Conservation (phyloP, 2,329 filamentous ascomycete genomes). For the Aureobasidium sp. region DNA sequence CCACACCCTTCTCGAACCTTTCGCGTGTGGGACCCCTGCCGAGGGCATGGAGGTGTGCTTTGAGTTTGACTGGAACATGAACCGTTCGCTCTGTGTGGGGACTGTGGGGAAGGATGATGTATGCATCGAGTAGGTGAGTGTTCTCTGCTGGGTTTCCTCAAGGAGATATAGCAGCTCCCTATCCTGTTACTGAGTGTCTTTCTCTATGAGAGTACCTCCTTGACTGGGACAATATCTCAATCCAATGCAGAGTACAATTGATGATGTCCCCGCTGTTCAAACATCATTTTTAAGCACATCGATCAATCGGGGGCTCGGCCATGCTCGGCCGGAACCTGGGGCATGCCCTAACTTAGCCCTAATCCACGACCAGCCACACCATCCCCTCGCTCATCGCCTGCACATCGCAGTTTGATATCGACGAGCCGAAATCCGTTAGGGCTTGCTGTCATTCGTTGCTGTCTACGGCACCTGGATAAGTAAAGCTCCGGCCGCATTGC, state of each 20-base stretch:
- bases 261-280: not conserved
- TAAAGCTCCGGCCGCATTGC: not conserved
- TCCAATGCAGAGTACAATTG: not conserved
- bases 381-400: not conserved
- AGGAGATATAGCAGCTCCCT: not conserved
- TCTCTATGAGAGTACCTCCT: not conserved
- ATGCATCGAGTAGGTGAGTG: too few species aligned
- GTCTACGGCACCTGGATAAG: not conserved
- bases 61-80: not conserved
- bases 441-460: not conserved
- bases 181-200: not conserved
- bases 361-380: not conserved
- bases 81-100: not conserved
- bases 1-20: not conserved
- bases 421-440: not conserved
- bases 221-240: not conserved
- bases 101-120: not conserved
- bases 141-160: not conserved
- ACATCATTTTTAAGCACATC: not conserved
- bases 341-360: slow-evolving; percentile 9
- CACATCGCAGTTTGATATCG: not conserved
- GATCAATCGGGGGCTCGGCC: not conserved
- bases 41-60: not conserved
- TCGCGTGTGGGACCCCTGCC: not conserved
- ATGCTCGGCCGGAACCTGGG: not conserved